phyloP scores from a whole-genome alignment of 2,329 filamentous ascomycete genomes.

The Blastomyces gilchristii region DNA sequence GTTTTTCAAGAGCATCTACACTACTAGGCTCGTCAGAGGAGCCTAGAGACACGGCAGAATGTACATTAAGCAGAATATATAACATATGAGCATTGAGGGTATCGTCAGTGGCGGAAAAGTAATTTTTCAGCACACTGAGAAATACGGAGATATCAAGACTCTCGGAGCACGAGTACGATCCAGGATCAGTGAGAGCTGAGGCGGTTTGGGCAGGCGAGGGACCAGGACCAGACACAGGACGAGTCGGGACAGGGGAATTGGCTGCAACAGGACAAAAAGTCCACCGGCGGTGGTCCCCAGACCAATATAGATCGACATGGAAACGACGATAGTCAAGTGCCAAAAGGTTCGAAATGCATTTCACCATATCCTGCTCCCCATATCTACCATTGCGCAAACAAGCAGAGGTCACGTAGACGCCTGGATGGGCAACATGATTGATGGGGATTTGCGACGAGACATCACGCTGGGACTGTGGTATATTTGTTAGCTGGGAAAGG shows the following conservation, averaged over 20 bases:
- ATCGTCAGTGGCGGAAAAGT: constrained; percentile 44
- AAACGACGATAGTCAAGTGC: constrained; percentile 50
- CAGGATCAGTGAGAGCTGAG: constrained; percentile 37
- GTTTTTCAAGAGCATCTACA: constrained; percentile 28
- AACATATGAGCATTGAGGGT: constrained; percentile 46
- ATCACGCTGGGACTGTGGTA: constrained; percentile 50
- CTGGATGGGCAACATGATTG: constrained; percentile 51
- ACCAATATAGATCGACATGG: constrained; percentile 55
- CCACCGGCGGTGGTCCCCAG: constrained; percentile 44
- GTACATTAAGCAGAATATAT: constrained; percentile 49
- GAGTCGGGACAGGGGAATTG: constrained; percentile 21
- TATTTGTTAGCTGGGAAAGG: constrained; percentile 12
- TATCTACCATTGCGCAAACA: constrained; percentile 50
- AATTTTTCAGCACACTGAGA: constrained; percentile 42
- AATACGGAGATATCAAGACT: constrained; percentile 43
- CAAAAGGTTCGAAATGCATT: constrained; percentile 54
- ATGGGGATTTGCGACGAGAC: constrained; percentile 50
- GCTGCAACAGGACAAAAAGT: constrained; percentile 51
- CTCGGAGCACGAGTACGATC: constrained; percentile 47
- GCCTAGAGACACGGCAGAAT: constrained; percentile 41
- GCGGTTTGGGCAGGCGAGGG: constrained; percentile 10
- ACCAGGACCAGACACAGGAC: too few relatives aligned
- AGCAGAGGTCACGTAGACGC: constrained; percentile 46
- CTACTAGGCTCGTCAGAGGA: constrained; percentile 36
- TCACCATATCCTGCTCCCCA: constrained; percentile 40